phyloP scores from a whole-genome alignment of 306 rosid genomes.

The Cicer pinnatifidum region DNA sequence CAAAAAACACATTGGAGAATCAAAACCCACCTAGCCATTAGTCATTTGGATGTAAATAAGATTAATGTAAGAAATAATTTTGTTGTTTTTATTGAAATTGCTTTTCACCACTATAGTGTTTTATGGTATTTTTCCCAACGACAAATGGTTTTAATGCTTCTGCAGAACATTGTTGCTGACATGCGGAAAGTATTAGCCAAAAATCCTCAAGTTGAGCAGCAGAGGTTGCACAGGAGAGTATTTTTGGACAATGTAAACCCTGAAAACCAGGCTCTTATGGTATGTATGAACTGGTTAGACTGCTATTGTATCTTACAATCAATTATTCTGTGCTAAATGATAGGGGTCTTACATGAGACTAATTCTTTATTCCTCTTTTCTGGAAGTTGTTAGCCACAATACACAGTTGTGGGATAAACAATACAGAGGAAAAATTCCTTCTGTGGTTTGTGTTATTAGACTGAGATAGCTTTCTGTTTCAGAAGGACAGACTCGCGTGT shows the following conservation, averaged over 20 bases:
- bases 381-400: constrained; percentile 27
- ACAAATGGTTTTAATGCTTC: constrained; percentile 43
- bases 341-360: constrained; percentile 35
- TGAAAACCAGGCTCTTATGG: constrained; percentile 92
- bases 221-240: constrained; percentile 93
- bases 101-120: constrained; percentile 34
- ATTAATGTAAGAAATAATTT: constrained; percentile 68
- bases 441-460: not conserved
- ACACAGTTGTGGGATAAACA: constrained; percentile 26
- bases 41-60: constrained; percentile 91
- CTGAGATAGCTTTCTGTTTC: constrained; percentile 18
- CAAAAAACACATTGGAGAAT: constrained; percentile 98
- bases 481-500: constrained; percentile 1
- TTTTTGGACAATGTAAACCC: constrained; percentile 81
- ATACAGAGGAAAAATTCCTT: constrained; percentile 23
- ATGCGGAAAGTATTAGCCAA: constrained; percentile 96
- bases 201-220: constrained; percentile 96
- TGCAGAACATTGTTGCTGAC: constrained; percentile 92
- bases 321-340: constrained; percentile 30
- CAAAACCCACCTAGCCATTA: constrained; percentile 89
- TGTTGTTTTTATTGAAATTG: constrained; percentile 1
- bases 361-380: constrained; percentile 15
- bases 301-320: not conserved
- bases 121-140: constrained; percentile 19
- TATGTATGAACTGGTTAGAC: constrained; percentile 54